A percentile compares a stretch with the other conserved stretches of the same genome.
Evolutionary conservation across 768 basidiomycete species (phyloP).

Genomic region (Gloeopeniophorella convolvens): DNA sequence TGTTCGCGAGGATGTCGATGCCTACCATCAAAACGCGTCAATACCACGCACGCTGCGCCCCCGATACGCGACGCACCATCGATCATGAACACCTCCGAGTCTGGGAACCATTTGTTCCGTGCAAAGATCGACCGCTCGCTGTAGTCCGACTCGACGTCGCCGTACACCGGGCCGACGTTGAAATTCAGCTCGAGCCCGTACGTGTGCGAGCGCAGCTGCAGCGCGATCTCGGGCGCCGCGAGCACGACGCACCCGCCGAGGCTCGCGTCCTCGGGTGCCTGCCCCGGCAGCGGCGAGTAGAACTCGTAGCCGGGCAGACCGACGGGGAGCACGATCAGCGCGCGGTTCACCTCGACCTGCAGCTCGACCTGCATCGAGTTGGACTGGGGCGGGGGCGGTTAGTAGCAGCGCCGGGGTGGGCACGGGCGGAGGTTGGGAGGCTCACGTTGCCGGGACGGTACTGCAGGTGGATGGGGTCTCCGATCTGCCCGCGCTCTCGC

Average conservation of each 20-base stretch:
- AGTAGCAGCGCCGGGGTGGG: neutral
- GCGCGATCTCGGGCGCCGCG: slow-evolving; percentile 58
- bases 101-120: slow-evolving; percentile 16
- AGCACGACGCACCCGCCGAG: slow-evolving; percentile 53
- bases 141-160: slow-evolving; percentile 43
- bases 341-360: slow-evolving; percentile 43
- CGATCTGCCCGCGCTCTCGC: slow-evolving; percentile 52
- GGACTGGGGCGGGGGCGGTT: slow-evolving; percentile 38
- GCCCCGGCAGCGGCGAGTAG: slow-evolving; percentile 23
- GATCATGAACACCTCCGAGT: slow-evolving; percentile 38
- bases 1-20: slow-evolving; percentile 72
- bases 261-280: slow-evolving; percentile 27
- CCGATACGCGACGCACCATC: slow-evolving; percentile 34
- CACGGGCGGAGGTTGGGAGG: neutral
- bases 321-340: slow-evolving; percentile 57
- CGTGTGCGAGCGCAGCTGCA: slow-evolving; percentile 77
- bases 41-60: neutral
- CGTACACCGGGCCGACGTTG: slow-evolving; percentile 57
- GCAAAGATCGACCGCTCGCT: slow-evolving; percentile 35
- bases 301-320: slow-evolving; percentile 58
- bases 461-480: slow-evolving; percentile 76
- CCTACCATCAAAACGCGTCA: slow-evolving; percentile 39
- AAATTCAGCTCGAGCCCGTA: slow-evolving; percentile 42
- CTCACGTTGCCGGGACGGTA: slow-evolving; percentile 74
- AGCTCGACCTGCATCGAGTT: slow-evolving; percentile 79